phyloP scores from a whole-genome alignment of 371 early-diverging fungal genomes.

The Haplosporangium sp. region DNA sequence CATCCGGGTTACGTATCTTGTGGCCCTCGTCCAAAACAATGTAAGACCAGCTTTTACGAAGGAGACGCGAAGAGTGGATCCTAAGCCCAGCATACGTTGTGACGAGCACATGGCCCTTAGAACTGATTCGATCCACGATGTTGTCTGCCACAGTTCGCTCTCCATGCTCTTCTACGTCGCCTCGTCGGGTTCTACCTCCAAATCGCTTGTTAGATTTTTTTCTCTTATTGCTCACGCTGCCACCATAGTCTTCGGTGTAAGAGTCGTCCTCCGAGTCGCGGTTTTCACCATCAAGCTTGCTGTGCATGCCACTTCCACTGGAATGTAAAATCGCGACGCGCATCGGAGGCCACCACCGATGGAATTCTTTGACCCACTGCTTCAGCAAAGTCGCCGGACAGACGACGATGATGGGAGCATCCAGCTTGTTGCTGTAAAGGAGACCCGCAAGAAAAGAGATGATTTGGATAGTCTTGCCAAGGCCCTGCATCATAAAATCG shows the following conservation, averaged over 20 bases:
- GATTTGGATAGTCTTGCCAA: slow-evolving; percentile 98
- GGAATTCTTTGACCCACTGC: slow-evolving; percentile 98
- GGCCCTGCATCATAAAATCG: slow-evolving; percentile 64
- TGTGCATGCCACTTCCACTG: slow-evolving; percentile 78
- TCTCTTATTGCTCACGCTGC: slow-evolving; percentile 27
- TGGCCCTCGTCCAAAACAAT: slow-evolving; percentile 99
- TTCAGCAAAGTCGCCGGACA: slow-evolving; percentile 96
- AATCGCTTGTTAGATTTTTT: slow-evolving; percentile 41
- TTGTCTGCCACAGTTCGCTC: slow-evolving; percentile 47
- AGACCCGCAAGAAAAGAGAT: slow-evolving; percentile 85
- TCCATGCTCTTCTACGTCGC: slow-evolving; percentile 9
- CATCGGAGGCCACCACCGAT: slow-evolving; percentile 96
- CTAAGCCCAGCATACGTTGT: slow-evolving; percentile 91
- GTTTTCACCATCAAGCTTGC: slow-evolving; percentile 13
- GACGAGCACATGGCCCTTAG: slow-evolving; percentile 82
- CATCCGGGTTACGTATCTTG: slow-evolving; percentile 95
- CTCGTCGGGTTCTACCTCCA: slow-evolving; percentile 17
- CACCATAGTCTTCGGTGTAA: slow-evolving; percentile 28
- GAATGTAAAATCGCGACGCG: slow-evolving; percentile 90
- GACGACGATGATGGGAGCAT: slow-evolving; percentile 80
- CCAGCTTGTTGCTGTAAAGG: slow-evolving; percentile 66
- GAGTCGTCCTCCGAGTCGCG: slow-evolving; percentile 23
- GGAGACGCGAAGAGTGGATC: slow-evolving; percentile 71
- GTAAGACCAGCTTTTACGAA: slow-evolving; percentile 87
- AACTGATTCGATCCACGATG: slow-evolving; percentile 55